Evolutionary conservation across 331 rosid genomes (phyloP).

Genomic region (Stylosanthes scabra): DNA sequence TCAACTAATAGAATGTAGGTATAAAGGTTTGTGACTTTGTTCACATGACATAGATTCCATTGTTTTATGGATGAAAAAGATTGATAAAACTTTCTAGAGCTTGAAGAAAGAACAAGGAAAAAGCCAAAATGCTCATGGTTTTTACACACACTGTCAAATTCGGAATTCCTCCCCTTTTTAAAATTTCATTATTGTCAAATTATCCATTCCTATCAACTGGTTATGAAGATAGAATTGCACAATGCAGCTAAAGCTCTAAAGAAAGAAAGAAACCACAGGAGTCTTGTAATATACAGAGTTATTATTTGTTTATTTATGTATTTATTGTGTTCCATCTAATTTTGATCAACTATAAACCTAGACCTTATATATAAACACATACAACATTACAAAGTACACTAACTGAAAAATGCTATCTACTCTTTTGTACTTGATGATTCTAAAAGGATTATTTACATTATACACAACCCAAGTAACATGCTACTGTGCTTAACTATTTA

Average conservation of each 20-base stretch:
- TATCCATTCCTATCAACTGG: background rate
- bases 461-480: conserved; percentile 45
- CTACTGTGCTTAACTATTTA: conserved; percentile 35
- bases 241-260: background rate
- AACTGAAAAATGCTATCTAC: conserved; percentile 15
- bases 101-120: background rate
- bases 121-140: background rate
- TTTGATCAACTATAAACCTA: conserved; percentile 26
- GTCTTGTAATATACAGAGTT: background rate
- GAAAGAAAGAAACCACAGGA: too few relatives aligned
- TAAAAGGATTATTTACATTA: conserved; percentile 36
- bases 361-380: background rate
- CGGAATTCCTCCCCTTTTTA: background rate
- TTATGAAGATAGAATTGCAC: background rate
- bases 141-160: too few relatives aligned
- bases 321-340: background rate
- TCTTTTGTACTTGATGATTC: conserved; percentile 36
- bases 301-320: conserved; percentile 21
- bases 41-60: background rate
- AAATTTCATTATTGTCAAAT: background rate
- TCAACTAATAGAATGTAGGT: background rate
- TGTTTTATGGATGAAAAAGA: background rate
- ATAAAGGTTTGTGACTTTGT: background rate
- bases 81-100: background rate
- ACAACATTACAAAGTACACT: background rate